Evolutionary conservation across 257 asterid species (phyloP).

Genomic region (Galeopsis tetrahit): DNA sequence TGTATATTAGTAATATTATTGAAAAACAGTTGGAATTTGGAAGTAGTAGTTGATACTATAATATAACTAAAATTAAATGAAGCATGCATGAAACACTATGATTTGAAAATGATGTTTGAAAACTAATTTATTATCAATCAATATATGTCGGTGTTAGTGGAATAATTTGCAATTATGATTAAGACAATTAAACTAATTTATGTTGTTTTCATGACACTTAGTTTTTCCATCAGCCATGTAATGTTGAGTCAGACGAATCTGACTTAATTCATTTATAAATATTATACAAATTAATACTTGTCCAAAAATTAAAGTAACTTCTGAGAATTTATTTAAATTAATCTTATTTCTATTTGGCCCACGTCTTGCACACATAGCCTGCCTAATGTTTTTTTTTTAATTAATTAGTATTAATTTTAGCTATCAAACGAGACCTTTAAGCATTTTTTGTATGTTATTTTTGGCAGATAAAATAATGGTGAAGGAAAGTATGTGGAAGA

Average conservation of each 20-base stretch:
- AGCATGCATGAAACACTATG: constrained; percentile 27
- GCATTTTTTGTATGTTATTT: neutral
- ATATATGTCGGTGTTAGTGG: constrained; percentile 36
- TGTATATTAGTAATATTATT: too few species aligned
- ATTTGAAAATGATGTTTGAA: constrained; percentile 25
- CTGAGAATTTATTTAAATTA: neutral
- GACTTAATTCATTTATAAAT: constrained; percentile 39
- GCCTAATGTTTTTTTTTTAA: neutral
- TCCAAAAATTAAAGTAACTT: constrained; percentile 22
- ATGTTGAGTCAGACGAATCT: constrained; percentile 58
- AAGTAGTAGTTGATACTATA: constrained; percentile 34
- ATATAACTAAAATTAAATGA: constrained; percentile 20
- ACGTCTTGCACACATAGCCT: neutral
- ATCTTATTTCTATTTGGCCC: constrained; percentile 12
- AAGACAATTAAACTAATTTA: constrained; percentile 32
- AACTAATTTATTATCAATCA: constrained; percentile 9
- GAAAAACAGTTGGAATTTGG: constrained; percentile 40
- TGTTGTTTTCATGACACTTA: neutral
- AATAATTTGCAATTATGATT: constrained; percentile 40
- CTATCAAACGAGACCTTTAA: too few species aligned
- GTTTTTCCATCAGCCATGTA: constrained; percentile 44
- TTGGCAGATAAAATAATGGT: constrained; percentile 53
- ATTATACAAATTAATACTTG: neutral
- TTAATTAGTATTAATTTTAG: too few species aligned
- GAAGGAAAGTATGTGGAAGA: constrained; percentile 52